phyloP scores from a whole-genome alignment of 306 rosid genomes.

The Sophora flavescens region DNA sequence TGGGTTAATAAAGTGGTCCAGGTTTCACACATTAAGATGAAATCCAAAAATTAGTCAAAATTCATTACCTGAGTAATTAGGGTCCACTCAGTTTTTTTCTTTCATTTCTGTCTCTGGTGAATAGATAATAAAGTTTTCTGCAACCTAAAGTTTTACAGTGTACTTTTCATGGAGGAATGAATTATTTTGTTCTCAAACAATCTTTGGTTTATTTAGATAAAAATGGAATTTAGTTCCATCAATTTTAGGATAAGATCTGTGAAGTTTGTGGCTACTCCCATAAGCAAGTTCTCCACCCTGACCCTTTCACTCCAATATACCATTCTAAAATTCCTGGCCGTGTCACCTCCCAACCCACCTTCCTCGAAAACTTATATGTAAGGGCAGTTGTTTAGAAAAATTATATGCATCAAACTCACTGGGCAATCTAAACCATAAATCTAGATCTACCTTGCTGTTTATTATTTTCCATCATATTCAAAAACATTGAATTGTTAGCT shows the following conservation, averaged over 20 bases:
- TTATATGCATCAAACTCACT: background rate
- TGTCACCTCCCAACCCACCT: slow-evolving; percentile 26
- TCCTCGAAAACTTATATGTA: background rate
- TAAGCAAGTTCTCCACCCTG: slow-evolving; percentile 1
- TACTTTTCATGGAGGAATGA: background rate
- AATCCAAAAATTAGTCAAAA: slow-evolving; percentile 26
- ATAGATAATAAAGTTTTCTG: slow-evolving; percentile 28
- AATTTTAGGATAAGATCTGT: slow-evolving; percentile 2
- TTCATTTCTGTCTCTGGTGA: slow-evolving; percentile 4
- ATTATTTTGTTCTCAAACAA: slow-evolving; percentile 22
- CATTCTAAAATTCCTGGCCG: slow-evolving; percentile 19
- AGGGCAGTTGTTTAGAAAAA: background rate
- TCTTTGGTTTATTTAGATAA: slow-evolving; percentile 16
- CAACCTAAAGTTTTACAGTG: background rate
- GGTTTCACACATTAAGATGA: slow-evolving; percentile 7
- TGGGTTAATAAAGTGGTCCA: slow-evolving; percentile 2
- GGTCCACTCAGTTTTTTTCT: slow-evolving; percentile 17
- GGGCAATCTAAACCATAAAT: slow-evolving; percentile 24
- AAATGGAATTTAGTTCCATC: background rate
- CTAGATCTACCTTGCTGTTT: slow-evolving; percentile 75
- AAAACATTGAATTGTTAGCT: slow-evolving; percentile 60
- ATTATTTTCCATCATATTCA: slow-evolving; percentile 75
- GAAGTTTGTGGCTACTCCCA: slow-evolving; percentile 15
- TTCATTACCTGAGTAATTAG: slow-evolving; percentile 1
- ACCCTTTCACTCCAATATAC: slow-evolving; percentile 25